Evolutionary conservation across 352 stramenopile genomes (phyloP).

Genomic region (Pythium brachiatum): DNA sequence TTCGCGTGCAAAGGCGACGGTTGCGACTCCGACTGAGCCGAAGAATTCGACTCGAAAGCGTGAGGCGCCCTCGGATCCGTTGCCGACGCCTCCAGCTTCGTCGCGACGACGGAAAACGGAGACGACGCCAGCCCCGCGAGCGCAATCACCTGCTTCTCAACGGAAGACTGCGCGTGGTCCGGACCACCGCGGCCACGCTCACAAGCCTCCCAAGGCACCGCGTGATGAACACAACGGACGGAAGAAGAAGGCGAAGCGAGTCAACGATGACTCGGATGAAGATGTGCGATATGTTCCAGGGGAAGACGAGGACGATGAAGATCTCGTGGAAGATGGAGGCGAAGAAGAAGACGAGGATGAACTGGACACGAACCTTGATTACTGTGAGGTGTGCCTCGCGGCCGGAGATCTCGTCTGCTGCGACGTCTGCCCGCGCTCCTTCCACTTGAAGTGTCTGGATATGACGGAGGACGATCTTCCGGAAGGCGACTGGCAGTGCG

Average conservation of each 20-base stretch:
- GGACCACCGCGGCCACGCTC: constrained; percentile 1
- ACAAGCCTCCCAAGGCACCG: constrained; percentile 1
- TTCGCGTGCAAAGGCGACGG: background rate
- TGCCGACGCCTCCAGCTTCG: background rate
- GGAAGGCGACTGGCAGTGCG: constrained; percentile 80
- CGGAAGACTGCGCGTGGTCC: constrained; percentile 9
- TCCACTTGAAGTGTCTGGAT: constrained; percentile 85
- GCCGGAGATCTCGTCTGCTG: constrained; percentile 89
- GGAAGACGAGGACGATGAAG: constrained; percentile 17
- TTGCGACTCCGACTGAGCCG: background rate
- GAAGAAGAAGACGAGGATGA: constrained; percentile 48
- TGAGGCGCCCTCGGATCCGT: background rate
- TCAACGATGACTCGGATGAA: constrained; percentile 4
- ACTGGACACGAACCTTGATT: constrained; percentile 80
- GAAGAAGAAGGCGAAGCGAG: constrained; percentile 5
- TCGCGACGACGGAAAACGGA: constrained; percentile 12
- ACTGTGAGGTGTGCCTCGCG: constrained; percentile 78
- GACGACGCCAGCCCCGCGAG: background rate
- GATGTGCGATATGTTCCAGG: constrained; percentile 8
- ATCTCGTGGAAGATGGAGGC: constrained; percentile 8
- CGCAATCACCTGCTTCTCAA: background rate
- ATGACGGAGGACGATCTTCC: constrained; percentile 72
- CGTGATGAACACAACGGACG: background rate
- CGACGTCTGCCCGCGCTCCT: constrained; percentile 89
- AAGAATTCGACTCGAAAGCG: constrained; percentile 17